These are phyloP conservation scores for Catharanthus roseus DNA, from an alignment of 257 asterid species.

Conservation along the genomic window DNA sequence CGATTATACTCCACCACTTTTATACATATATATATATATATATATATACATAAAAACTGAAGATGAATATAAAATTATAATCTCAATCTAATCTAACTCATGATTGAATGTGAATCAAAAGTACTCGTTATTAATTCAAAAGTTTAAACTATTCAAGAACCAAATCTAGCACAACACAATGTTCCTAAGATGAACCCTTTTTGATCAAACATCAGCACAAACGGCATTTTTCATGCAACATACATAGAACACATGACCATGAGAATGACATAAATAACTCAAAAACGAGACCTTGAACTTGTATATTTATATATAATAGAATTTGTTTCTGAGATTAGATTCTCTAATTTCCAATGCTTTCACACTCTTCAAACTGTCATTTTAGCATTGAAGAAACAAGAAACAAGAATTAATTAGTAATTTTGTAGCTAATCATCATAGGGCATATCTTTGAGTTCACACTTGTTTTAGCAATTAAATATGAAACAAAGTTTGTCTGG, in stretches of 20 bases:
- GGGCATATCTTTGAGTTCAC: conserved; percentile 34
- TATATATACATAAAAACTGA: too few species aligned
- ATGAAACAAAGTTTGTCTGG: background rate
- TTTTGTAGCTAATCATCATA: background rate
- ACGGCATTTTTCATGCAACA: conserved; percentile 11
- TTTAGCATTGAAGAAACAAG: background rate
- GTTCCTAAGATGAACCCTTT: background rate
- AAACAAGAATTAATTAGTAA: background rate
- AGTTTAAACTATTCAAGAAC: too few species aligned
- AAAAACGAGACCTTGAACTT: too few species aligned
- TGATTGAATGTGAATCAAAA: too few species aligned
- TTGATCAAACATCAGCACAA: background rate
- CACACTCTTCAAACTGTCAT: conserved; percentile 24
- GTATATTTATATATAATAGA: too few species aligned
- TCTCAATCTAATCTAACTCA: background rate
- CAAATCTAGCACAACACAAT: background rate
- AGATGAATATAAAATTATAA: too few species aligned
- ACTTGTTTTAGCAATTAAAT: conserved; percentile 17
- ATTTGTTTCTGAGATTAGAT: conserved; percentile 18
- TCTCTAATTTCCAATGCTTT: conserved; percentile 28
- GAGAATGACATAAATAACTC: too few species aligned
- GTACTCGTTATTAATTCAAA: too few species aligned
- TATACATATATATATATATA: too few species aligned
- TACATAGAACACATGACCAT: background rate
- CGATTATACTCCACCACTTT: too few species aligned